Evolutionary conservation across 495 filamentous ascomycete species (phyloP).

Genomic region (Aspergillus funiculosus): DNA sequence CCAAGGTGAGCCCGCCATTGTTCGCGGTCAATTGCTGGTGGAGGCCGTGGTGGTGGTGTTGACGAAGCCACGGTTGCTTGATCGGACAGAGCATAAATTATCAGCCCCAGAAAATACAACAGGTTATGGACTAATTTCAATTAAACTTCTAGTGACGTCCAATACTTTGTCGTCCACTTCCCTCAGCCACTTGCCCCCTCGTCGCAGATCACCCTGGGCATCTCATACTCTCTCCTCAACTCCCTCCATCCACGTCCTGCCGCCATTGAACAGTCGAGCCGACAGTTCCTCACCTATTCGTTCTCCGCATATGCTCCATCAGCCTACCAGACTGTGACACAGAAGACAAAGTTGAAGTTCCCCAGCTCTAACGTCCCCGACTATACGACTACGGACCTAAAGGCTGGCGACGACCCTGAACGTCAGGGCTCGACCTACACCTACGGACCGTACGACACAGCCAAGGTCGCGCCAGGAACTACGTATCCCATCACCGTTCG

Average conservation of each 20-base stretch:
- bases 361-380: conserved; percentile 72
- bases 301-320: conserved; percentile 79
- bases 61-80: conserved; percentile 21
- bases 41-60: conserved; percentile 1
- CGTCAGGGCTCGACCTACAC: conserved; percentile 80
- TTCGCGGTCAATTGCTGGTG: conserved; percentile 21
- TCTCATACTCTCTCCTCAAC: conserved; percentile 73
- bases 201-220: conserved; percentile 75
- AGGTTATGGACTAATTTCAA: conserved; percentile 3
- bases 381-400: conserved; percentile 62
- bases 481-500: conserved; percentile 68
- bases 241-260: conserved; percentile 74
- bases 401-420: conserved; percentile 67
- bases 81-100: neutral
- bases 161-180: conserved; percentile 80
- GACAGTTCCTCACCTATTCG: conserved; percentile 77
- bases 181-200: conserved; percentile 66
- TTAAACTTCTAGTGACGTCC: conserved; percentile 52
- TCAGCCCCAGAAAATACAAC: neutral
- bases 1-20: conserved; percentile 26
- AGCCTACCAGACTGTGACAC: conserved; percentile 77
- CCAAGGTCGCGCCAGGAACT: conserved; percentile 62
- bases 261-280: conserved; percentile 69
- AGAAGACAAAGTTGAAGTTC: conserved; percentile 96
- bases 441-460: conserved; percentile 83